A percentile compares a stretch with the other conserved stretches of the same genome.
phyloP scores from a whole-genome alignment of 306 rosid genomes.

The Glycine tomentella region DNA sequence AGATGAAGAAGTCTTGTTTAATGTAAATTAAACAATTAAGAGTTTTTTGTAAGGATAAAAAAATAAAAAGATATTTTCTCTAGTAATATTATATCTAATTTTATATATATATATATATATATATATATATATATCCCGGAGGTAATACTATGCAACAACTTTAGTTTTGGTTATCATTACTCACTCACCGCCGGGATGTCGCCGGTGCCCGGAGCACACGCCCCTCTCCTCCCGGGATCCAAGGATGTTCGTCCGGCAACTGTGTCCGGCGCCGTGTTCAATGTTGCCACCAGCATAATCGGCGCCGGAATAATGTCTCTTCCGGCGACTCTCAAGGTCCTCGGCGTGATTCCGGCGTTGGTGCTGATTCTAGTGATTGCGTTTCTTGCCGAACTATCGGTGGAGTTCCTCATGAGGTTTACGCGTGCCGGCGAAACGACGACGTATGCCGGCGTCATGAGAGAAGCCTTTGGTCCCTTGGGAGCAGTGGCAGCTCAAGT shows the following conservation, averaged over 20 bases:
- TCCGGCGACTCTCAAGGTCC: slow-evolving; percentile 84
- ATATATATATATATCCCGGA: too few species aligned
- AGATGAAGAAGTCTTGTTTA: too few species aligned
- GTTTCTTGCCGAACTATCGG: slow-evolving; percentile 68
- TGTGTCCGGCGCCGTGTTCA: slow-evolving; percentile 78
- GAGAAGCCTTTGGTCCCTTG: slow-evolving; percentile 71
- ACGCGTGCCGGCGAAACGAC: slow-evolving; percentile 70
- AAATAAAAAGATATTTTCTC: too few species aligned
- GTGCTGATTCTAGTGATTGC: slow-evolving; percentile 66
- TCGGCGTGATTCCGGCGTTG: slow-evolving; percentile 82
- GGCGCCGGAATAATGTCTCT: slow-evolving; percentile 99
- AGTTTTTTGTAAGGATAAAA: too few species aligned
- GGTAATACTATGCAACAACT: neutral
- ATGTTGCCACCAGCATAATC: slow-evolving; percentile 80
- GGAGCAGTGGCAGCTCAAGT: slow-evolving; percentile 70
- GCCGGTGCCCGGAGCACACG: slow-evolving; percentile 51
- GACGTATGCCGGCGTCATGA: slow-evolving; percentile 91
- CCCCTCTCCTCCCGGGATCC: slow-evolving; percentile 64
- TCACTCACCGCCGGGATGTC: slow-evolving; percentile 55
- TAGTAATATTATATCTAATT: too few species aligned
- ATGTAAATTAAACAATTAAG: too few species aligned
- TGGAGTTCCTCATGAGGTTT: slow-evolving; percentile 80
- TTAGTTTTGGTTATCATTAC: neutral
- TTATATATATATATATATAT: too few species aligned
- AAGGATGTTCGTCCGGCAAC: too few species aligned